Evolutionary conservation across 2,329 filamentous ascomycete genomes (phyloP), one percentile per base, ranked within the genome.

Genomic region (Phaeosphaeria sp.): DNA sequence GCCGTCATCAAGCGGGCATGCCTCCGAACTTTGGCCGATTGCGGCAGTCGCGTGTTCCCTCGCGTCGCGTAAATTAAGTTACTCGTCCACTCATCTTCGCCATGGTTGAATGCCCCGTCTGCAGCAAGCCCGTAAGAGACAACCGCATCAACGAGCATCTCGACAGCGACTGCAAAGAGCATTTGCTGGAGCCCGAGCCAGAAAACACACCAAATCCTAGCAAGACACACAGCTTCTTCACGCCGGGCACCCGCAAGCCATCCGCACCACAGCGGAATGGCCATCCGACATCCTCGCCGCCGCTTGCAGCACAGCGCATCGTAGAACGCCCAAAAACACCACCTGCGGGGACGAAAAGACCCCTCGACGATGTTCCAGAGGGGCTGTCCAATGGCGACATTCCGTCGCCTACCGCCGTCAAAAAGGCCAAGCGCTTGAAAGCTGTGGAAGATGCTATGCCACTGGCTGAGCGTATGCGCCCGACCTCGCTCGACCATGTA

Each of bases 391-490:
- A 64, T 52, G 71, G 61, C 53, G 66, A 69, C 10, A 61, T 55
- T 13, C 68, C 58, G 63, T 77, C 49, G 64, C 77, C 52, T 80
- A 80, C 23, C 78, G 82, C 15, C 69, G 81, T 9, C 65, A 89
- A 88, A 72, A 80, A 84, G 15, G 92, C 66, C 30, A 91, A 78
- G 46, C 59, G 63, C 85, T 77, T 67, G 23, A 85, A 81, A 72
- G 83, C 84, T 0, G 81, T 88, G 36, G 85, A 88, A 56, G 87
- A 88, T 68, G 87, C 89, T 0, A 93, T 92, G 9, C 95, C 95
- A 0, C 82, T 99, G 18, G 93, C 95, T 1, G 95, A 99, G 78
- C 90, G 94, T 27, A 97, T 98, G 92, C 88, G 95, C 3, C 95
- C 95, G 1, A 84, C 83, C 55, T 90, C 84, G 0, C 84, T 99